Conservation (phyloP, 192 early-diverging fungal genomes). For the Entomortierella chlamydospora region DNA sequence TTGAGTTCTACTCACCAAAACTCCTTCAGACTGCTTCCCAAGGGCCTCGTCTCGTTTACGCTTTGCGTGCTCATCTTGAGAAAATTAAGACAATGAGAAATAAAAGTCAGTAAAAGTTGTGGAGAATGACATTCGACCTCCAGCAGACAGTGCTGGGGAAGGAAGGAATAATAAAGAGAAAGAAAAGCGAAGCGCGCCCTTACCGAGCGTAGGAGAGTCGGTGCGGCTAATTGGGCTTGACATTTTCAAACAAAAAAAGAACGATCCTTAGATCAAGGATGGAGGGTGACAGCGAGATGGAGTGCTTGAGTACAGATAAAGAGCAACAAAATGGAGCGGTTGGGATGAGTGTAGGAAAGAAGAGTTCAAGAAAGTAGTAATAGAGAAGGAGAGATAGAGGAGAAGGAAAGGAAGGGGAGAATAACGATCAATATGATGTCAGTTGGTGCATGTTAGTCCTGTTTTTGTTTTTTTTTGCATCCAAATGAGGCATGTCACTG, state of each 20-base stretch:
- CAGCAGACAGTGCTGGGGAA: not conserved
- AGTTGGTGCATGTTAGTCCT: too few species aligned
- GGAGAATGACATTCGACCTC: not conserved
- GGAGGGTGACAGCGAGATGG: too few species aligned
- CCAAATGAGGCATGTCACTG: not conserved
- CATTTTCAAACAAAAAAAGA: not conserved
- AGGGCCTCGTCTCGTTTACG: slow-evolving; percentile 40
- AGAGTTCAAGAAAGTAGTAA: too few species aligned
- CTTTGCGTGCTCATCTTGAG: slow-evolving; percentile 47
- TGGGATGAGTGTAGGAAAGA: too few species aligned
- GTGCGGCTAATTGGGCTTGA: slow-evolving; percentile 37
- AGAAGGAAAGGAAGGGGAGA: too few species aligned
- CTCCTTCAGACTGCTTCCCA: slow-evolving; percentile 24
- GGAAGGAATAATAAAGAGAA: not conserved
- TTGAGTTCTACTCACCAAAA: not conserved
- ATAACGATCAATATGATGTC: too few species aligned
- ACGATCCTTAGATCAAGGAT: not conserved
- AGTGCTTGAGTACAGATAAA: too few species aligned
- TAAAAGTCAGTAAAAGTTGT: not conserved
- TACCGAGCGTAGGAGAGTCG: slow-evolving; percentile 38
- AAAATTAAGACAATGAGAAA: not conserved
- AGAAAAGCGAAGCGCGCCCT: too few species aligned
- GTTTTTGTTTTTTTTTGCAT: too few species aligned
- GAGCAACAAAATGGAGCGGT: too few species aligned
- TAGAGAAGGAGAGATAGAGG: too few species aligned